Percentiles rank a stretch among this genome's conserved stretches.
Evolutionary conservation across 768 basidiomycete genomes (phyloP).

Genomic region (Lactarius pseudohatsudake): DNA sequence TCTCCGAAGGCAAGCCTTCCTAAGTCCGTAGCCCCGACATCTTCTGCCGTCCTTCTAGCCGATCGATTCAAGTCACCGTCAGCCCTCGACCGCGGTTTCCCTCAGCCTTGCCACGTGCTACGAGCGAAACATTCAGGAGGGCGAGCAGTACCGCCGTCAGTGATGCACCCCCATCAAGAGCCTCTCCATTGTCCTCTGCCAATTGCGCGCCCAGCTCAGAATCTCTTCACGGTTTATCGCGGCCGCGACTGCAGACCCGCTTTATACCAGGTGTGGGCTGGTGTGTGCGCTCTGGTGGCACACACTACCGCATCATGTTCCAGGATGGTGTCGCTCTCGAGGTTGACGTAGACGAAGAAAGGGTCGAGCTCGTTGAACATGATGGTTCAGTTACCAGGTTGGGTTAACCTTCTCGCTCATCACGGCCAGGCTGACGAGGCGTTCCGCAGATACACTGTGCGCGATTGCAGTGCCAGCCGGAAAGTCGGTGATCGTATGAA

Average conservation of each 20-base stretch:
- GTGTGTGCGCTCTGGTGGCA: constrained; percentile 44
- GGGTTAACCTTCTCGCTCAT: neutral
- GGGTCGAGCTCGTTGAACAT: constrained; percentile 38
- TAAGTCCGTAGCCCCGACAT: neutral
- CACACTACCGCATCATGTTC: constrained; percentile 46
- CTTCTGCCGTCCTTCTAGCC: constrained; percentile 2
- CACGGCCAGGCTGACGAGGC: neutral
- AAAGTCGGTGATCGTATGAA: constrained; percentile 43
- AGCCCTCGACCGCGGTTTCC: constrained; percentile 26
- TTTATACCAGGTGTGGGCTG: constrained; percentile 44
- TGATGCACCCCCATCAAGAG: neutral
- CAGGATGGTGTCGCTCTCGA: constrained; percentile 42
- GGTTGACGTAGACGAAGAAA: constrained; percentile 46
- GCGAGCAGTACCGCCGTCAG: constrained; percentile 30
- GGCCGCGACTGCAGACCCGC: constrained; percentile 37
- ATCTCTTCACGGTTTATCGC: neutral
- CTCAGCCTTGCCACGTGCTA: constrained; percentile 6
- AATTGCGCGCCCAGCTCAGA: constrained; percentile 24
- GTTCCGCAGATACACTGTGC: constrained; percentile 37
- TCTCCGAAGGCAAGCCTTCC: neutral
- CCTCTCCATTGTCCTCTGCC: constrained; percentile 28
- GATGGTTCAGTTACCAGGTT: constrained; percentile 35
- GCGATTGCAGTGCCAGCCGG: constrained; percentile 37
- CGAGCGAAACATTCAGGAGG: constrained; percentile 24
- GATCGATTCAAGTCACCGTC: constrained; percentile 22